These are phyloP conservation scores for Noccaea caerulescens DNA, from an alignment of 345 rosid genomes.

Conservation along the genomic window DNA sequence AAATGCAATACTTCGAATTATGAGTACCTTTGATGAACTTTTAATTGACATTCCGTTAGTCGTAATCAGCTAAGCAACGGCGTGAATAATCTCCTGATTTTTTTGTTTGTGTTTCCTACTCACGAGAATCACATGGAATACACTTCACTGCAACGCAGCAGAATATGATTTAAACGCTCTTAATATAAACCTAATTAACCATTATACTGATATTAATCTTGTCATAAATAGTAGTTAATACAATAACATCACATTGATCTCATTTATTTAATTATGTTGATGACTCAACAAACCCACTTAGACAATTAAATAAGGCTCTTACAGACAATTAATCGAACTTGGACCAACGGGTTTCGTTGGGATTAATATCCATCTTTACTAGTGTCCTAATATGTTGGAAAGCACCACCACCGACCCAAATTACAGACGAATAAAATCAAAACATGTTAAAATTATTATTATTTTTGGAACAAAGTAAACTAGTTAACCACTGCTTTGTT, in stretches of 20 bases:
- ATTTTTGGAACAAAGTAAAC: not conserved
- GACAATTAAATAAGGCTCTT: constrained; percentile 12
- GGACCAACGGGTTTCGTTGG: constrained; percentile 39
- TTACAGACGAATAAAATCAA: constrained; percentile 10
- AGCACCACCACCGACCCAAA: constrained; percentile 40
- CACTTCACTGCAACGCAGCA: constrained; percentile 15
- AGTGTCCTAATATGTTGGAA: constrained; percentile 40
- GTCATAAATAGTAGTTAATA: not conserved
- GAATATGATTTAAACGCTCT: constrained; percentile 7
- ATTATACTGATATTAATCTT: constrained; percentile 17
- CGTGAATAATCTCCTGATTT: not conserved
- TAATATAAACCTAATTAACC: not conserved
- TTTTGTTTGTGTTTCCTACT: not conserved
- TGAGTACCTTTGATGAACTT: not conserved
- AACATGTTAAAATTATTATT: constrained; percentile 6
- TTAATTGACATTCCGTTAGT: not conserved
- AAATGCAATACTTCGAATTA: not conserved
- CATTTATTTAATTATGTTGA: constrained; percentile 18
- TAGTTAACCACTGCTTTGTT: constrained; percentile 17
- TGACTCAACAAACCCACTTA: constrained; percentile 40
- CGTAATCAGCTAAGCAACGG: constrained; percentile 24
- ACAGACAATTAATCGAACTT: constrained; percentile 33
- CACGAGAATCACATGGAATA: constrained; percentile 39
- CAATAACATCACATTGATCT: constrained; percentile 23
- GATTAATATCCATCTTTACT: constrained; percentile 15